phyloP scores from a whole-genome alignment of 176 grass and related monocot genomes.

The Triticum urartu region DNA sequence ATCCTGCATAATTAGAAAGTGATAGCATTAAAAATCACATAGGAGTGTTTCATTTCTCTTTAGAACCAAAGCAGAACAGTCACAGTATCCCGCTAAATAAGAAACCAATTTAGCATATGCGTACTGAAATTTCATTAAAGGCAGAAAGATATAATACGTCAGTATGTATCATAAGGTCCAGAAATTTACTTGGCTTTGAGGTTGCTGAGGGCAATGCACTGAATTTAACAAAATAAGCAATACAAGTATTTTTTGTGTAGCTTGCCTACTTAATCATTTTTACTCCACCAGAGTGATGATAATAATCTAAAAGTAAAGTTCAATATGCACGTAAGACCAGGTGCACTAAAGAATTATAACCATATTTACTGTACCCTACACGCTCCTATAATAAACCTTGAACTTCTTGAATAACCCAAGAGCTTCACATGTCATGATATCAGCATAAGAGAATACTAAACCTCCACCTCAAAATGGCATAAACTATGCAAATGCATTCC shows the following conservation, averaged over 20 bases:
- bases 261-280: neutral
- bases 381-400: neutral
- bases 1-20: conserved; percentile 53
- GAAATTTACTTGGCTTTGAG: neutral
- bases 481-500: neutral
- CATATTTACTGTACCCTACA: neutral
- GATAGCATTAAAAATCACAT: conserved; percentile 1
- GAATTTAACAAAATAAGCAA: neutral
- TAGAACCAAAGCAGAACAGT: neutral
- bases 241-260: neutral
- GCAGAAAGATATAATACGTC: neutral
- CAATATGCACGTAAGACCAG: neutral
- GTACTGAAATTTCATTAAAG: neutral
- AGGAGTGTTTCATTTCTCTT: neutral
- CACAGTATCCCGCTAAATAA: neutral
- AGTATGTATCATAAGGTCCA: neutral
- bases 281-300: neutral
- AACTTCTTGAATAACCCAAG: neutral
- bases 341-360: neutral
- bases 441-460: neutral
- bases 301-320: neutral
- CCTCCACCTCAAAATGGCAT: neutral
- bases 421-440: neutral
- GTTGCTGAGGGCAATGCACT: neutral
- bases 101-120: neutral